phyloP scores from a whole-genome alignment of 306 rosid genomes.

The Prunus padus region DNA sequence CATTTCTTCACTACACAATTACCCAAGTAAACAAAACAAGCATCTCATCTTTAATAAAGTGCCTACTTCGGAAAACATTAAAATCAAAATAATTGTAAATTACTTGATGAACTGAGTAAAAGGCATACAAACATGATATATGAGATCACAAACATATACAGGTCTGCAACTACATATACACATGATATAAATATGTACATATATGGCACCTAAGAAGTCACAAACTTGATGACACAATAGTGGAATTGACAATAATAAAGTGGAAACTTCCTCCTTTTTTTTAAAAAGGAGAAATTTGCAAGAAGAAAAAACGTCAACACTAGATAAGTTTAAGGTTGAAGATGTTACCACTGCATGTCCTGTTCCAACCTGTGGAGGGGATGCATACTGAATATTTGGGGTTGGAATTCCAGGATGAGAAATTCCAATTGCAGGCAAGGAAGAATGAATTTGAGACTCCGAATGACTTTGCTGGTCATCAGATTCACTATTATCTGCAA shows the following conservation, averaged over 20 bases:
- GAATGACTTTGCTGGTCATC: slow-evolving; percentile 61
- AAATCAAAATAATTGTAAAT: neutral
- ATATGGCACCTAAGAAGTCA: neutral
- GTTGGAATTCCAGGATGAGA: slow-evolving; percentile 47
- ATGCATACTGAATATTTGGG: slow-evolving; percentile 57
- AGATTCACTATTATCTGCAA: slow-evolving; percentile 61
- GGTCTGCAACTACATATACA: neutral
- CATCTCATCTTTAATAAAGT: neutral
- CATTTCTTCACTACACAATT: neutral
- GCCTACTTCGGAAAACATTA: neutral
- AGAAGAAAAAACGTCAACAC: neutral
- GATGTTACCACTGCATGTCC: slow-evolving; percentile 71
- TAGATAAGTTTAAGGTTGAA: slow-evolving; percentile 19
- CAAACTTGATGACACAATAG: neutral
- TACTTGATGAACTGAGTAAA: neutral
- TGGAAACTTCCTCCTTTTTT: neutral
- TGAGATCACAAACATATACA: neutral
- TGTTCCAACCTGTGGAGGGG: slow-evolving; percentile 71
- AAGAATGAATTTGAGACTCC: slow-evolving; percentile 53
- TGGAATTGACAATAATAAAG: neutral
- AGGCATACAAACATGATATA: neutral
- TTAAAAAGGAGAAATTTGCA: neutral
- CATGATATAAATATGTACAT: neutral
- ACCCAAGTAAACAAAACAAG: neutral
- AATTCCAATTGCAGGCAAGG: slow-evolving; percentile 53